Conservation (phyloP, 1,284 basidiomycete species). For the Golubevia sp. region DNA sequence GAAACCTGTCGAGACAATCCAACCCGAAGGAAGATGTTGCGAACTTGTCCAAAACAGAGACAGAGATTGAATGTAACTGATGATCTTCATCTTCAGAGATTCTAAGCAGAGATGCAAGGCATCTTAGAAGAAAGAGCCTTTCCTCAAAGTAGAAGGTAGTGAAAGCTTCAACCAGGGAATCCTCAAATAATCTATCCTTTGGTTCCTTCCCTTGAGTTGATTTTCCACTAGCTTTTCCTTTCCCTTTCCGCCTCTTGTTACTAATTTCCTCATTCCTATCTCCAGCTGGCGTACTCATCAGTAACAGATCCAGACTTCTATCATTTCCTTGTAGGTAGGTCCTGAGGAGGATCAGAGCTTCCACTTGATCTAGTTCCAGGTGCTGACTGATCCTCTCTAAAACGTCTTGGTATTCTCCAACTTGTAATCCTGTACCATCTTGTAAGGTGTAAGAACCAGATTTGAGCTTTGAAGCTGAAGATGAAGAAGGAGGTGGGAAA, state of each 20-base stretch:
- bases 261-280: not conserved
- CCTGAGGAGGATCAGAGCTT: conserved; percentile 22
- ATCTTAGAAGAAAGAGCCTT: conserved; percentile 43
- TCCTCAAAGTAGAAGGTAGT: conserved; percentile 55
- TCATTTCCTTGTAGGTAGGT: conserved; percentile 39
- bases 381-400: conserved; percentile 24
- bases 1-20: conserved; percentile 26
- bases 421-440: conserved; percentile 16
- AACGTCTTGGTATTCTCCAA: conserved; percentile 24
- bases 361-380: conserved; percentile 31
- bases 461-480: conserved; percentile 5
- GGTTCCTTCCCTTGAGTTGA: not conserved
- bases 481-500: conserved; percentile 11
- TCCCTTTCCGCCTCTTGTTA: too few species aligned
- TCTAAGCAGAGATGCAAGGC: conserved; percentile 46
- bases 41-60: conserved; percentile 21
- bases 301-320: conserved; percentile 14
- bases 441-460: conserved; percentile 15
- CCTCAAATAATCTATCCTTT: not conserved
- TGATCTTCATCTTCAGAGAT: conserved; percentile 50
- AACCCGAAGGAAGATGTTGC: conserved; percentile 31
- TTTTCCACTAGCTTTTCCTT: not conserved
- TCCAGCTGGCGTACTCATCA: not conserved
- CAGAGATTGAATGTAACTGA: conserved; percentile 27
- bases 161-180: conserved; percentile 38